Percentiles rank a stretch among this genome's conserved stretches.
phyloP scores from a whole-genome alignment of 768 basidiomycete species.

The Sporobolomyces phaffii region DNA sequence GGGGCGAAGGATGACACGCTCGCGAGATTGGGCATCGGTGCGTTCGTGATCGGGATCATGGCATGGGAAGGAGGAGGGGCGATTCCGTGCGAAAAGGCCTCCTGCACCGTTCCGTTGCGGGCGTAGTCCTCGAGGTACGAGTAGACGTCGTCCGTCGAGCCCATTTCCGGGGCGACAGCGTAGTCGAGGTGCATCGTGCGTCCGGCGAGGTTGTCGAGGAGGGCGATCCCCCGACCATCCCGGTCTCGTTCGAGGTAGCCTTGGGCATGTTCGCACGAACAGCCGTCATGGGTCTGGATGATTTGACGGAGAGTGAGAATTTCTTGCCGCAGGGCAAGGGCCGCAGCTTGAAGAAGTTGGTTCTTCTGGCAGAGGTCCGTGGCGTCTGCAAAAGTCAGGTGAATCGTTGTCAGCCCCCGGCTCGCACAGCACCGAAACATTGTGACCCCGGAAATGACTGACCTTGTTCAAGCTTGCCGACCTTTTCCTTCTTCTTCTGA shows the following conservation, averaged over 20 bases:
- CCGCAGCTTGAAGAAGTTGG: slow-evolving; percentile 26
- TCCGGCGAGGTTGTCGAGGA: slow-evolving; percentile 35
- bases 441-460: no score
- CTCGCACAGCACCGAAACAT: no score
- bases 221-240: slow-evolving; percentile 28
- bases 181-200: slow-evolving; percentile 34
- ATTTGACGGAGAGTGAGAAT: slow-evolving; percentile 24
- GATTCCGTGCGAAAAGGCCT: slow-evolving; percentile 1
- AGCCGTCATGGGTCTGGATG: slow-evolving; percentile 27
- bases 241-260: slow-evolving; percentile 34
- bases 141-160: slow-evolving; percentile 32
- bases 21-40: background rate
- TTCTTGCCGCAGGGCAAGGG: slow-evolving; percentile 29
- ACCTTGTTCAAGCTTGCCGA: slow-evolving; percentile 32
- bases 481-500: slow-evolving; percentile 41
- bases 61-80: background rate
- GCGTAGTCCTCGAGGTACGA: slow-evolving; percentile 19
- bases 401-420: background rate
- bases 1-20: slow-evolving; percentile 9
- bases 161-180: slow-evolving; percentile 23
- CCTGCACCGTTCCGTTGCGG: slow-evolving; percentile 8
- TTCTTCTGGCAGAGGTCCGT: slow-evolving; percentile 28
- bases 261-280: slow-evolving; percentile 33
- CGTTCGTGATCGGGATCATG: slow-evolving; percentile 3
- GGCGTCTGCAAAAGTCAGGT: slow-evolving; percentile 15